Base-by-base conservation (phyloP, 2,329 filamentous ascomycete species). In the Verticillium isaacii region DNA sequence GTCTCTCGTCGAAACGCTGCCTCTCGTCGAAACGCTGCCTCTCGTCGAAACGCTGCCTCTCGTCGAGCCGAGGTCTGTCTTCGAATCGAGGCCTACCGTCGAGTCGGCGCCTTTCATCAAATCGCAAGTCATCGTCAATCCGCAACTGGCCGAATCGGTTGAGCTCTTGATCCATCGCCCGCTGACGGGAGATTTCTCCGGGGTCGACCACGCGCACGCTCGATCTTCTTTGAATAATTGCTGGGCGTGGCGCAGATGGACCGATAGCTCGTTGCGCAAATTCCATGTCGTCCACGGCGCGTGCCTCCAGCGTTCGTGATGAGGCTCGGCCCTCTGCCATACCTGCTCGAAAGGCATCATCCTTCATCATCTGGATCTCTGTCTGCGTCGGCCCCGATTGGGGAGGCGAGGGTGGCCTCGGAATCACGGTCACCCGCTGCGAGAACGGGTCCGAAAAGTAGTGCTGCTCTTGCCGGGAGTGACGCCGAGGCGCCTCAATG, bases 381-480 rank as follows among this genome's bases (percentile, higher is more conserved):
- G 19, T 19, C 19, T 23, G 45, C 19, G 45, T 11, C 23, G 45
- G 45, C n/a, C 45, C 45, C n/a, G 8, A n/a, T 19, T 54, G 57
- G 14, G 32, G 32, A 5, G 59, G 34, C 39, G 62, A 29, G 1
- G 32, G 14, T 15, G 56, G 54, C 15, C 36, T 56, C 2, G 57
- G 55, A n/a, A 50, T 25, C 5, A 23, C n/a, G 23, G 45, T 12
- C 19, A 23, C 45, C n/a, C 17, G n/a, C 39, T 56, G 60, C n/a
- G 54, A 23, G 14, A 62, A 39, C 3, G 19, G 14, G 8, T 59
- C 60, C 19, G 62, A 17, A 9, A 62, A 29, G 57, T 59, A 60
- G 34, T 57, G 57, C 25, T 56, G 58, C 23, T 61, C 41, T 52
- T 57, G 29, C 14, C 54, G 65, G 32, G 36, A 57, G 39, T 66